Percentiles rank a stretch among this genome's conserved stretches.
Conservation (phyloP, 352 stramenopile genomes). For the Phytophthora palmivora region DNA sequence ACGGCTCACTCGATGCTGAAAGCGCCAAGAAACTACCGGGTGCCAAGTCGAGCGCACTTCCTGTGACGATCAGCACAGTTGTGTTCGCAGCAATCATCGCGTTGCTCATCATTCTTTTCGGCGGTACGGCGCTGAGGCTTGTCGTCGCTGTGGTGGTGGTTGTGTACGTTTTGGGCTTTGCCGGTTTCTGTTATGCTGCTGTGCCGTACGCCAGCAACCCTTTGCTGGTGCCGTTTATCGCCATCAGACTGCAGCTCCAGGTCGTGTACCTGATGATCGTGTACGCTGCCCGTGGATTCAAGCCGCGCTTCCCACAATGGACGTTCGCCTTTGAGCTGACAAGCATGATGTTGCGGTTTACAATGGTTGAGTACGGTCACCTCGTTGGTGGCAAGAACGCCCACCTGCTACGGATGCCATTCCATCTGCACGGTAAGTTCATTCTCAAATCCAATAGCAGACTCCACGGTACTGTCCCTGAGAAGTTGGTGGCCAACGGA, state of each 20-base stretch:
- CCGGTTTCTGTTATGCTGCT: constrained; percentile 8
- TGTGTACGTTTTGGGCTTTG: constrained; percentile 1
- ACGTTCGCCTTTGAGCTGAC: constrained; percentile 18
- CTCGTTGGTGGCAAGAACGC: constrained; percentile 13
- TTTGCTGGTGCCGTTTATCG: constrained; percentile 14
- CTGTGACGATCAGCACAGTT: neutral
- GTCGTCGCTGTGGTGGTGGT: constrained; percentile 5
- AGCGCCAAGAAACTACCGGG: constrained; percentile 3
- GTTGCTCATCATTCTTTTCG: constrained; percentile 4
- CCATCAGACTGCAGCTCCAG: constrained; percentile 17
- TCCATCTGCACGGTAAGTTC: constrained; percentile 9
- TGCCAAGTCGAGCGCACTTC: constrained; percentile 13
- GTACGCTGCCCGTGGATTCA: constrained; percentile 22
- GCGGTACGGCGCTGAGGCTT: constrained; percentile 4
- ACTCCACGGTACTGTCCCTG: constrained; percentile 10
- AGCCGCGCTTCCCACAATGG: constrained; percentile 21
- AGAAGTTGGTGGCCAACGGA: constrained; percentile 17
- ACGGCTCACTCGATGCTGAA: neutral
- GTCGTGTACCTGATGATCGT: constrained; percentile 1
- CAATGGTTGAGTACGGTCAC: constrained; percentile 7
- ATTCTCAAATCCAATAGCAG: constrained; percentile 10
- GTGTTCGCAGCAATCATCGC: constrained; percentile 4
- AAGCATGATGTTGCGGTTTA: constrained; percentile 14
- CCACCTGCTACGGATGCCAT: constrained; percentile 4
- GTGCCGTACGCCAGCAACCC: neutral